These are phyloP conservation scores for Diaporthe batatas DNA, from an alignment of 2,329 filamentous ascomycete genomes.

Conservation along the genomic window DNA sequence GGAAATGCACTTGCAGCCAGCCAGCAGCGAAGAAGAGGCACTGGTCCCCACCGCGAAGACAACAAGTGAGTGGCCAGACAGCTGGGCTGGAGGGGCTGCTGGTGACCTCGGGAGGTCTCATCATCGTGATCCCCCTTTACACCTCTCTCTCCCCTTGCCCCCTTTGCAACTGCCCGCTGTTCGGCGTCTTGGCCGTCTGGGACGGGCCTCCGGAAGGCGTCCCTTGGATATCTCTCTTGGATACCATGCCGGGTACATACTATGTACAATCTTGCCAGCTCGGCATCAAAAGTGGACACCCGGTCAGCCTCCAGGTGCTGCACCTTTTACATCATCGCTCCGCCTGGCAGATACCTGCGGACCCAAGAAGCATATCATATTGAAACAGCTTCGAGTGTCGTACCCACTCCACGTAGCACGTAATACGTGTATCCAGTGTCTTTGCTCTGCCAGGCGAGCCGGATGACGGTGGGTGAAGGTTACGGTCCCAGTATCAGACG, in stretches of 20 bases:
- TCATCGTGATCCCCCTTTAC: neutral
- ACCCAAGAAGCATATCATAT: neutral
- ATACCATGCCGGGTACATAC: neutral
- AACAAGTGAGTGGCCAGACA: constrained; percentile 3
- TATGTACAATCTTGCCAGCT: neutral
- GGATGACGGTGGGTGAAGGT: neutral
- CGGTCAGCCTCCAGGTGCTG: neutral
- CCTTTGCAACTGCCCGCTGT: constrained; percentile 3
- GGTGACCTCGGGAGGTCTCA: neutral
- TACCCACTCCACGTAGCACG: constrained; percentile 11
- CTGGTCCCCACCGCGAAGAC: neutral
- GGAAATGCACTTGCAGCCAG: constrained; percentile 22
- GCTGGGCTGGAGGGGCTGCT: neutral
- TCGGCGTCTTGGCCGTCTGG: constrained; percentile 25
- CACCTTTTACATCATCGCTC: neutral
- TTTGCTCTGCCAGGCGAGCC: neutral
- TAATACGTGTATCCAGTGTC: constrained; percentile 18
- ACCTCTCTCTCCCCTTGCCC: neutral
- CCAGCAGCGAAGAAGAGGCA: neutral
- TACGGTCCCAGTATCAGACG: neutral
- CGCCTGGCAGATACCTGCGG: neutral
- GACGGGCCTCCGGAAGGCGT: neutral
- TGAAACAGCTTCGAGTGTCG: neutral
- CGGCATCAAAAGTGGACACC: neutral
- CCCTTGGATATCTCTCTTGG: constrained; percentile 3